phyloP scores from a whole-genome alignment of 805 yeast genomes.

The Yarrowia osloensis region DNA sequence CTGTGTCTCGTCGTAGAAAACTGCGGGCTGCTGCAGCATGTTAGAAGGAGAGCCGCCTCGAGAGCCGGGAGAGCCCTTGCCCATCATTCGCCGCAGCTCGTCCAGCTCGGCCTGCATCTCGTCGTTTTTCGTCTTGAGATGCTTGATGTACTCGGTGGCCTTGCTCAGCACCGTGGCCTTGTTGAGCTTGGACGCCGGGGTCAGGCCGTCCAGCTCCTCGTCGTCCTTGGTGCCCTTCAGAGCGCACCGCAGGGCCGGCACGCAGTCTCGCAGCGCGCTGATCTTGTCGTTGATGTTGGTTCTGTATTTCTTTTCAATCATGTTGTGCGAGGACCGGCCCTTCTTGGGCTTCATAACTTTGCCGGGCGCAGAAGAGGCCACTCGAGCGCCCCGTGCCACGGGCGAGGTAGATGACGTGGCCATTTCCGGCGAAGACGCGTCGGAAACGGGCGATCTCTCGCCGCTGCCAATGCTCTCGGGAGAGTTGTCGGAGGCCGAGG shows the following conservation, averaged over 20 bases:
- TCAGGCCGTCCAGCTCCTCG: slow-evolving; percentile 65
- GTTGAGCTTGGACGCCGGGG: slow-evolving; percentile 73
- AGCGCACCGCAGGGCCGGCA: slow-evolving; percentile 72
- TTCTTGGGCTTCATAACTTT: slow-evolving; percentile 42
- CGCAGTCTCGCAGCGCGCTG: slow-evolving; percentile 68
- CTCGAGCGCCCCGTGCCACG: slow-evolving; percentile 5
- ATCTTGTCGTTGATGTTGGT: slow-evolving; percentile 76
- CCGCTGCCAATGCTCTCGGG: slow-evolving; percentile 9
- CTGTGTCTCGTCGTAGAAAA: slow-evolving; percentile 20
- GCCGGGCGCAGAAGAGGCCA: slow-evolving; percentile 31
- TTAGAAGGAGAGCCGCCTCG: neutral
- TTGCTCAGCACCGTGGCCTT: slow-evolving; percentile 77
- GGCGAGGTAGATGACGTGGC: slow-evolving; percentile 4
- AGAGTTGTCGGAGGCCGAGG: slow-evolving; percentile 5
- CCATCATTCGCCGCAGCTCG: slow-evolving; percentile 39
- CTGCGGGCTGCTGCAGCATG: slow-evolving; percentile 30
- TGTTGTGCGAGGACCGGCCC: slow-evolving; percentile 67
- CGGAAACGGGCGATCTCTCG: neutral
- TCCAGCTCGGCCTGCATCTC: slow-evolving; percentile 55
- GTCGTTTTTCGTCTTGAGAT: slow-evolving; percentile 62
- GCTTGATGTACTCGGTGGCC: slow-evolving; percentile 77
- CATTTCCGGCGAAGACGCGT: slow-evolving; percentile 25
- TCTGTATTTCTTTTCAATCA: slow-evolving; percentile 79
- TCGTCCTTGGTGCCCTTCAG: slow-evolving; percentile 49
- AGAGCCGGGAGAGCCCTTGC: slow-evolving; percentile 1